Evolutionary conservation across 1,284 basidiomycete genomes (phyloP), one percentile per base, ranked within the genome.

Genomic region (Stygiomarasmius scandens): DNA sequence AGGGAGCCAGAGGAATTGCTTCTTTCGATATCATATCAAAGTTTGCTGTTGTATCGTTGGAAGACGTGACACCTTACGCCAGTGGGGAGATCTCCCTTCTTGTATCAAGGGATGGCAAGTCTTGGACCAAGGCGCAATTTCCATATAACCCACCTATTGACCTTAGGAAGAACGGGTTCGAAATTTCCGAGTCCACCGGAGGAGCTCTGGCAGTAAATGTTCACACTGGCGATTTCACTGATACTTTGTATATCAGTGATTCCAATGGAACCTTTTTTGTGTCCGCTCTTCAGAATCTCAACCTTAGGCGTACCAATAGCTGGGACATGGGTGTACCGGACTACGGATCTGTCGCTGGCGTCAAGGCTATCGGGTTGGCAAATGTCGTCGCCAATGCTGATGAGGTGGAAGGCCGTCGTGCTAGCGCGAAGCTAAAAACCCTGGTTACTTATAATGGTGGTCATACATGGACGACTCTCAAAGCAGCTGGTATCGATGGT

Each of bases 141-240:
- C 94, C 94, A 3, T 94, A 95, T 65, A 90, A 92, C 2, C 85
- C 85, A 0, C 88, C 86, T 9, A 88, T 92, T 3, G 81, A 83
- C 43, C 80, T 96, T 2, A 82, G 86, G 5, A 93, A 96, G 73
- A 95, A 95, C 67, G 93, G 92, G 8, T 98, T 99, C 71, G 99
- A 97, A 0, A 89, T 99, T 62, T 92, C 99, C 57, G 95, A 98
- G 71, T 90, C 88, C 14, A 96, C 95, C 2, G 87, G 88, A 0
- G 93, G 98, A 69, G 96, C 94, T 10, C 84, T 99, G 41, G 93
- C 91, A 14, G 93, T 99, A 43, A 96, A 99, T 67, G 95, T 98
- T 51, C 86, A 92, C 54, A 87, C 93, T 52, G 76, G 78, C 44
- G 81, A 83, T 58, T 78, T 84, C 9, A 86, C 95, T 20, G 96